These are phyloP conservation scores for Russula earlei DNA, from an alignment of 768 basidiomycete genomes.

Conservation along the genomic window DNA sequence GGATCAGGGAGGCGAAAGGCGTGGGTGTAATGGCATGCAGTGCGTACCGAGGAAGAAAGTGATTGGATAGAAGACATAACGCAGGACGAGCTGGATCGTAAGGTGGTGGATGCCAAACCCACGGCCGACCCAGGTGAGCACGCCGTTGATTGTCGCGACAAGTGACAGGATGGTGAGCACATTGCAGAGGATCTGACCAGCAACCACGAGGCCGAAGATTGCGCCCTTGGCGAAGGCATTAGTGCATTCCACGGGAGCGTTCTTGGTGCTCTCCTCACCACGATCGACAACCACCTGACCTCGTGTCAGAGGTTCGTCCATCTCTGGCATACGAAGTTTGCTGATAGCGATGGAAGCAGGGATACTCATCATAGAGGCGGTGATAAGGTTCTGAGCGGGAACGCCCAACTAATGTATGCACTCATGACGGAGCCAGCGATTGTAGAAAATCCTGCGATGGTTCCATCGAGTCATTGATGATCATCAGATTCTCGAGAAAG, in stretches of 20 bases:
- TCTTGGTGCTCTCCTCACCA: constrained; percentile 45
- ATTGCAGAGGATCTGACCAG: constrained; percentile 82
- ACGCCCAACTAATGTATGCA: constrained; percentile 78
- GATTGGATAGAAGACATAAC: constrained; percentile 84
- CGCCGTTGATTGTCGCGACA: constrained; percentile 71
- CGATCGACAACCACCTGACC: constrained; percentile 75
- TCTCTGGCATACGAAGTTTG: constrained; percentile 79
- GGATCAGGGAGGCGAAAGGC: neutral
- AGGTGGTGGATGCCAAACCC: constrained; percentile 77
- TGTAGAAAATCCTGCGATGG: constrained; percentile 60
- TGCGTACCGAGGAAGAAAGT: constrained; percentile 56
- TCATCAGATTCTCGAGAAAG: neutral
- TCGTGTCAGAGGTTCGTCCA: constrained; percentile 78
- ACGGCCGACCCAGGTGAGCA: constrained; percentile 81
- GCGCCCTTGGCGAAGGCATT: constrained; percentile 83
- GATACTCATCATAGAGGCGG: constrained; percentile 90
- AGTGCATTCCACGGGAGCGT: constrained; percentile 66
- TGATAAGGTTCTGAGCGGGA: constrained; percentile 70
- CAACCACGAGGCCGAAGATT: constrained; percentile 74
- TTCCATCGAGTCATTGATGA: neutral
- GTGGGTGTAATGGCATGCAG: neutral
- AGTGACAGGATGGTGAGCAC: constrained; percentile 80
- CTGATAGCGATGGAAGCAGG: constrained; percentile 90
- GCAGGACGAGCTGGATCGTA: constrained; percentile 75
- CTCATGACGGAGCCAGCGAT: constrained; percentile 85